Evolutionary conservation across 139 green algal species (phyloP).

Genomic region (Coccomyxa sp.): DNA sequence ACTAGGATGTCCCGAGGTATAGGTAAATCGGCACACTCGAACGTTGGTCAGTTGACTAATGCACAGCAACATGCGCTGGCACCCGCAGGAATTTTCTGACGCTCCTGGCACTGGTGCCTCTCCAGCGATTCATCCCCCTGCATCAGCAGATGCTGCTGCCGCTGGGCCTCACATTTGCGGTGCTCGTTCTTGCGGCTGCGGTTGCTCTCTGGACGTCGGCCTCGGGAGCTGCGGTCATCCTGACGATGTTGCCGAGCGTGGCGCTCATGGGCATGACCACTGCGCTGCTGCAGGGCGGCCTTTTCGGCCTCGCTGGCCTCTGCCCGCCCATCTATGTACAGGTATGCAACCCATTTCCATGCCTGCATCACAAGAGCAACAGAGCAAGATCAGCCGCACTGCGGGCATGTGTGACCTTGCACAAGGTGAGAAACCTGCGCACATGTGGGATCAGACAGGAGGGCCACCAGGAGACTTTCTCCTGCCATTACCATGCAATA

Average conservation of each 20-base stretch:
- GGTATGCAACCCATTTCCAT: background rate
- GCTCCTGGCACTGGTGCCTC: background rate
- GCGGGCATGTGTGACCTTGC: background rate
- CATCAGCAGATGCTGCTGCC: conserved; percentile 19
- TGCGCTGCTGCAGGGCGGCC: conserved; percentile 26
- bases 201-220: background rate
- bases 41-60: background rate
- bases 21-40: too few relatives aligned
- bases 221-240: background rate
- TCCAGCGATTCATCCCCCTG: conserved; percentile 18
- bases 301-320: conserved; percentile 31
- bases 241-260: background rate
- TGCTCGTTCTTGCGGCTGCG: conserved; percentile 24
- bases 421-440: background rate
- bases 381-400: too few relatives aligned
- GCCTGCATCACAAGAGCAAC: too few relatives aligned
- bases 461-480: too few relatives aligned
- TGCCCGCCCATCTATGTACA: conserved; percentile 35
- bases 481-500: too few relatives aligned
- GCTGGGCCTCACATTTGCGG: conserved; percentile 21
- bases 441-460: too few relatives aligned
- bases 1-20: too few relatives aligned
- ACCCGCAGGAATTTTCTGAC: background rate
- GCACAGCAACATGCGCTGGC: background rate
- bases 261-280: conserved; percentile 1